Percentiles rank a stretch among this genome's conserved stretches.
These are phyloP conservation scores for Abortiporus biennis DNA, from an alignment of 1,284 basidiomycete genomes.

Conservation along the genomic window DNA sequence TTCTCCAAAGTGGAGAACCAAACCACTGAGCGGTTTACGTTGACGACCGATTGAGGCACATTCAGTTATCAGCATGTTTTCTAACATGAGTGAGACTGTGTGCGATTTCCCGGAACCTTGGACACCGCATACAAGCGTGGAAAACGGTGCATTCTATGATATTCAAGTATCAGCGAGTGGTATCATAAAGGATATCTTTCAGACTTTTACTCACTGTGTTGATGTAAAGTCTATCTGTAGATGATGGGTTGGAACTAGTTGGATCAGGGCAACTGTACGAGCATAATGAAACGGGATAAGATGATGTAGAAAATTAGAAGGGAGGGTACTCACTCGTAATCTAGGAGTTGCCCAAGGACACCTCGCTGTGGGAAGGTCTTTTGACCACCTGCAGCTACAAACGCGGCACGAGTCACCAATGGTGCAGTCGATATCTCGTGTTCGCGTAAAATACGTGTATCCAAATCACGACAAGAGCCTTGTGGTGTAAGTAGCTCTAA, in stretches of 20 bases:
- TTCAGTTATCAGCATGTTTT: constrained; percentile 56
- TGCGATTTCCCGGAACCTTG: constrained; percentile 67
- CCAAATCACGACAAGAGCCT: no score
- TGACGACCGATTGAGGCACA: constrained; percentile 42
- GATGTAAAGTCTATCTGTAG: constrained; percentile 48
- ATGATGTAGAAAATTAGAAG: no score
- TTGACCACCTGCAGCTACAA: constrained; percentile 26
- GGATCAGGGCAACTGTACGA: constrained; percentile 26
- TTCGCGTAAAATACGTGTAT: no score
- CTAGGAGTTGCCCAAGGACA: constrained; percentile 43
- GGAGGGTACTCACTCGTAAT: constrained; percentile 36
- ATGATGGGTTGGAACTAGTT: constrained; percentile 20
- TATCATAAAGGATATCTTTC: background rate
- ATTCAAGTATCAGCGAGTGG: background rate
- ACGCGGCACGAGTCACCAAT: constrained; percentile 47
- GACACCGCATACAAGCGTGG: constrained; percentile 26
- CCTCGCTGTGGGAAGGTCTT: constrained; percentile 44
- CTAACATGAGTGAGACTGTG: constrained; percentile 57
- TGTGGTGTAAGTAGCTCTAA: no score
- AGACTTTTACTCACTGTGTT: constrained; percentile 43
- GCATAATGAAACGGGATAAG: constrained; percentile 9
- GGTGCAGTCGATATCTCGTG: constrained; percentile 50
- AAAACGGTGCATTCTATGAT: constrained; percentile 31
- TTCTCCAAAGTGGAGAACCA: constrained; percentile 67
- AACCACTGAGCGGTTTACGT: constrained; percentile 47